Percentiles rank a stretch among this genome's conserved stretches.
These are phyloP conservation scores for Trypanosoma brucei DNA, from an alignment of 208 protist genomes.

Conservation along the genomic window DNA sequence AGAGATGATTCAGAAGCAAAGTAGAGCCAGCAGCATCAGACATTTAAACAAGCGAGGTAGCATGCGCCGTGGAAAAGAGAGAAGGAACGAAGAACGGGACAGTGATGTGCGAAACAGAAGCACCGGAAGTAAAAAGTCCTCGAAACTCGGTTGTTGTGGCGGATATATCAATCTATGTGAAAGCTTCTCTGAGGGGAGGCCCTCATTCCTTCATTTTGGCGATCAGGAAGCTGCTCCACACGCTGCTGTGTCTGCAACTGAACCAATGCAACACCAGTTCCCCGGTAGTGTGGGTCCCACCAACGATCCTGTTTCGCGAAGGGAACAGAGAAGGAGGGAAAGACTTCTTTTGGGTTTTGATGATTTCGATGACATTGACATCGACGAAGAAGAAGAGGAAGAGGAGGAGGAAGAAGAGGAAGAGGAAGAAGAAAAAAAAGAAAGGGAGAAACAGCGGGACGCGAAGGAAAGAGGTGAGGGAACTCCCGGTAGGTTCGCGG, in stretches of 20 bases:
- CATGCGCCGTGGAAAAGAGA: no score
- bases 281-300: no score
- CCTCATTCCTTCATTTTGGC: conserved; percentile 17
- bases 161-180: not conserved
- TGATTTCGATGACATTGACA: not conserved
- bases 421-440: not conserved
- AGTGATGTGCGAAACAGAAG: not conserved
- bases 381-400: not conserved
- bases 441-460: not conserved
- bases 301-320: no score
- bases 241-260: no score
- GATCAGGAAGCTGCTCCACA: not conserved
- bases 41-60: no score
- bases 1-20: not conserved
- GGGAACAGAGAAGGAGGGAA: conserved; percentile 1
- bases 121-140: not conserved
- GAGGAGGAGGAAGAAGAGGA: conserved; percentile 2
- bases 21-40: not conserved
- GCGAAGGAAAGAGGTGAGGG: conserved; percentile 4
- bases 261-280: no score
- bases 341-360: not conserved
- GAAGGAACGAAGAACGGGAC: not conserved
- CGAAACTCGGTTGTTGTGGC: not conserved
- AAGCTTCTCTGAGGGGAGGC: not conserved
- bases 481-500: not conserved